Base-by-base conservation (phyloP, 148 eudicot genomes). In the Rhododendron mucronatum region DNA sequence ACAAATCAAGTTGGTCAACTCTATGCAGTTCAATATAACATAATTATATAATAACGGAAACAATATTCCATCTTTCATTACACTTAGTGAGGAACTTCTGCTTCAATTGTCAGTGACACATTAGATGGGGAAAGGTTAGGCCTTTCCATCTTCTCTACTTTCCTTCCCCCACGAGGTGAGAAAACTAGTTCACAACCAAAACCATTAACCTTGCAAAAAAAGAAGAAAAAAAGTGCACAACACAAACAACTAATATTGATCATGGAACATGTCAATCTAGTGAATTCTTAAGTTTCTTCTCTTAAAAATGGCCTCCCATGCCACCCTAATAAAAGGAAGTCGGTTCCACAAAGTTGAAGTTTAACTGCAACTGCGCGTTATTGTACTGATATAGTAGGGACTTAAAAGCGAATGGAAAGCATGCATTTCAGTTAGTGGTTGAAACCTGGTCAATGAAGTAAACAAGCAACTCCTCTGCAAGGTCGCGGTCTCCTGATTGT, bases 401-500 rank as follows among this genome's bases (percentile, higher is more conserved):
- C 95, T 92, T 95, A 85, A 93, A 92, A 95, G 93, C 89, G 5
- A 57, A 20, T 33, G 76, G 21, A 23, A 33, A 35, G 59, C 69
- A 74, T n/a, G 21, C 6, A 55, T 55, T 78, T 59, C 81, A 48
- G 14, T 53, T 23, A 20, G 65, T 73, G 45, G 26, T 5, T 61
- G 1, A 33, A 85, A 95, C 99, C 97, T 96, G 91, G 84, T 96
- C 98, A 86, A 95, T 94, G 89, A 96, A 96, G 90, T 96, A 96
- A 76, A 95, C 94, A 88, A 95, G 98, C 90, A 95, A 90, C 92
- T 96, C 99, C 89, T 96, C 99, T 41, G 99, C 98, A 87, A 96
- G 97, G 88, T 96, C 99, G 86, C 99, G 95, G 86, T 96, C 98
- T 53, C 99, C 99, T 88, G 99, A 96, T 76, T 96, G 99, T 73